Evolutionary conservation across 495 filamentous ascomycete species (phyloP).

Genomic region (Trichoderma parareesei): DNA sequence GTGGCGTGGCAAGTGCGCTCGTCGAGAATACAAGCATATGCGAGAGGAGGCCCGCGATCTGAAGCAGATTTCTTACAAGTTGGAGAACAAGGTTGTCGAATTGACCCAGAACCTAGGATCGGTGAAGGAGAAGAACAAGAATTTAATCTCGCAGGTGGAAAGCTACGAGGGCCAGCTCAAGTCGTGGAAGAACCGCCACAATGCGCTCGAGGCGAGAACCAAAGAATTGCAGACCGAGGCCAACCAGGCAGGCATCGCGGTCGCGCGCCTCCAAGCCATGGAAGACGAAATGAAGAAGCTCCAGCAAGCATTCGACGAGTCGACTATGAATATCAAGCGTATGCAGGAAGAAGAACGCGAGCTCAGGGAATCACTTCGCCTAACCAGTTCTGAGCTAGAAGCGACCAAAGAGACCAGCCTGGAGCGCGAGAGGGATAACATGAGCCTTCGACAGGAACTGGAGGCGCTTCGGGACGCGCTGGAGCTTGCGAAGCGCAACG

Average conservation of each 20-base stretch:
- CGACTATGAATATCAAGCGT: constrained; percentile 76
- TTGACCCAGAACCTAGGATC: constrained; percentile 88
- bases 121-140: constrained; percentile 88
- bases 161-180: constrained; percentile 95
- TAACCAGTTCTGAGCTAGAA: constrained; percentile 69
- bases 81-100: constrained; percentile 99
- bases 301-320: constrained; percentile 81
- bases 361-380: constrained; percentile 68
- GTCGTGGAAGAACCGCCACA: constrained; percentile 87
- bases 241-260: constrained; percentile 93
- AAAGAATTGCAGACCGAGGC: constrained; percentile 94
- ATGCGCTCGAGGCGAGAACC: constrained; percentile 77
- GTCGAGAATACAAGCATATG: constrained; percentile 75
- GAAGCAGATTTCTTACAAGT: constrained; percentile 96
- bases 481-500: constrained; percentile 67
- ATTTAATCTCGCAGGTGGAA: constrained; percentile 77
- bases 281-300: constrained; percentile 90
- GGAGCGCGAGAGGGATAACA: constrained; percentile 73
- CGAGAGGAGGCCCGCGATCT: constrained; percentile 95
- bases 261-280: constrained; percentile 77
- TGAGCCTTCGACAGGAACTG: constrained; percentile 75
- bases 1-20: constrained; percentile 80
- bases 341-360: constrained; percentile 86
- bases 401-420: constrained; percentile 58
- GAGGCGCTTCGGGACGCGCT: constrained; percentile 86